Conservation (phyloP, 345 rosid genomes). For the Linum tenue region DNA sequence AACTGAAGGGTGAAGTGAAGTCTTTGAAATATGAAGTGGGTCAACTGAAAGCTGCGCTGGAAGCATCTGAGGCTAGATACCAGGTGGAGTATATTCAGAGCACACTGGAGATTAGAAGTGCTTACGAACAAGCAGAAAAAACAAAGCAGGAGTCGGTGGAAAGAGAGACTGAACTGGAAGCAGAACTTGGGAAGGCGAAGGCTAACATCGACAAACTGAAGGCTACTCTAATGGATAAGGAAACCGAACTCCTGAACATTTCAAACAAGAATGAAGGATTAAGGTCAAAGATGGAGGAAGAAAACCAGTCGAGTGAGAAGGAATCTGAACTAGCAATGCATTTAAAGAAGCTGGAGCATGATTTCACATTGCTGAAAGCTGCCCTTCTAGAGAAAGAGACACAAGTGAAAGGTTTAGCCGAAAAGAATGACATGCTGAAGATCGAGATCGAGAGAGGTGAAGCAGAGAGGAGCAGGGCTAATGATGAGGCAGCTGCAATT, state of each 20-base stretch:
- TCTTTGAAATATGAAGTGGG: constrained; percentile 42
- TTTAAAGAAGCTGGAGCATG: constrained; percentile 46
- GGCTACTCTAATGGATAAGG: constrained; percentile 5
- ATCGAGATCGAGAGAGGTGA: constrained; percentile 40
- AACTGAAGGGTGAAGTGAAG: constrained; percentile 52
- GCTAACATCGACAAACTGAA: constrained; percentile 27
- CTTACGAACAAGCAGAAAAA: constrained; percentile 64
- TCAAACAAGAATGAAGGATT: constrained; percentile 15
- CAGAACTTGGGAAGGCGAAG: constrained; percentile 40
- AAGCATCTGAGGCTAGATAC: constrained; percentile 66
- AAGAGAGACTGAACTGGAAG: constrained; percentile 46
- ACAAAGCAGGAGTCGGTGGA: constrained; percentile 42
- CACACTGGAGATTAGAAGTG: constrained; percentile 74
- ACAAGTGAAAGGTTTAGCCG: constrained; percentile 35
- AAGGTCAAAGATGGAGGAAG: constrained; percentile 32
- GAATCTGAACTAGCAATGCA: constrained; percentile 34
- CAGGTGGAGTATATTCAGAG: constrained; percentile 85
- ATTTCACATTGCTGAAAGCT: constrained; percentile 44
- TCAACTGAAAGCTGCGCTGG: constrained; percentile 58
- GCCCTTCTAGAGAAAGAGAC: constrained; percentile 41
- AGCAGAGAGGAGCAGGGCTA: constrained; percentile 39
- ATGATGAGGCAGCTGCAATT: constrained; percentile 30
- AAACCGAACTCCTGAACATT: not conserved
- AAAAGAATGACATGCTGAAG: constrained; percentile 49
- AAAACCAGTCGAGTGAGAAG: constrained; percentile 27